phyloP scores from a whole-genome alignment of 331 rosid genomes.

The Prunus yedoensis region DNA sequence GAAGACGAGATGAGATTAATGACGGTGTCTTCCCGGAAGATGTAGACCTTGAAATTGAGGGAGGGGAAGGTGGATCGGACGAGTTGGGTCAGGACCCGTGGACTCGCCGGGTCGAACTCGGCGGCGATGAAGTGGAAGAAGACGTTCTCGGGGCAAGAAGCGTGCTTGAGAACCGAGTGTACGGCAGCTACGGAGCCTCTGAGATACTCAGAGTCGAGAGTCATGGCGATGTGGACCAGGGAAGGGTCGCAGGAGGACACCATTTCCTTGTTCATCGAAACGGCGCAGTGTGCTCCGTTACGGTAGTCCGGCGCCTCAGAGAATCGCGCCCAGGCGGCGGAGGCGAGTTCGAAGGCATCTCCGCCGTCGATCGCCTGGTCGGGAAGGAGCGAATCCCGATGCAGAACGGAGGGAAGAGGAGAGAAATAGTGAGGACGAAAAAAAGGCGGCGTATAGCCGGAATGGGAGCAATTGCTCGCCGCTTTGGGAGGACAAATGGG shows the following conservation, averaged over 20 bases:
- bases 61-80: constrained; percentile 84
- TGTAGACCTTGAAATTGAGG: constrained; percentile 72
- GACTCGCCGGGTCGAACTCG: constrained; percentile 77
- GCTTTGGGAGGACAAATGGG: background rate
- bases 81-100: constrained; percentile 56
- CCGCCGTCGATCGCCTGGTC: background rate
- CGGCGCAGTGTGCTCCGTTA: constrained; percentile 69
- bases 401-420: constrained; percentile 39
- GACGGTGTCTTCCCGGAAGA: constrained; percentile 77
- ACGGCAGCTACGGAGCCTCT: constrained; percentile 90
- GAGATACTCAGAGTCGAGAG: constrained; percentile 79
- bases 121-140: constrained; percentile 92
- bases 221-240: constrained; percentile 84
- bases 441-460: constrained; percentile 38
- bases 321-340: constrained; percentile 28
- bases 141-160: constrained; percentile 79
- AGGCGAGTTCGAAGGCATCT: background rate
- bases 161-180: constrained; percentile 81
- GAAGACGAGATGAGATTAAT: constrained; percentile 81
- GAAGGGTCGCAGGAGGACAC: constrained; percentile 62
- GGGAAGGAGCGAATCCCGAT: constrained; percentile 69
- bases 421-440: constrained; percentile 28
- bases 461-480: constrained; percentile 25
- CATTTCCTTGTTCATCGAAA: constrained; percentile 14
- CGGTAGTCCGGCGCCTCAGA: constrained; percentile 88